Base-by-base conservation (phyloP, 208 protist genomes). In the Endotrypanum monterogeii region DNA sequence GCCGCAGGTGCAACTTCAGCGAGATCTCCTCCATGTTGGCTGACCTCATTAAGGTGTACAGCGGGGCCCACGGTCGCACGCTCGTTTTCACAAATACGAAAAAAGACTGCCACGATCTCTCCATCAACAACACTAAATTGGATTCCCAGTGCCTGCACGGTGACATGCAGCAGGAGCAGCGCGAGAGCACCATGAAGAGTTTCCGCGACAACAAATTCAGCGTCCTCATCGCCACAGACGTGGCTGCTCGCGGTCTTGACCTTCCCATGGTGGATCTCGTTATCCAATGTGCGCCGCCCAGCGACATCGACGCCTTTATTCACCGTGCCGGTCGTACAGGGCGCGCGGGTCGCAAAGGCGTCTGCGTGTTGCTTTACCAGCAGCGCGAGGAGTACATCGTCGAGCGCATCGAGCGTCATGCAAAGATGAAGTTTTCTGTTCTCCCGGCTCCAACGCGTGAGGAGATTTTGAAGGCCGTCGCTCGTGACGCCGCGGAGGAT, bases 311-410 rank as follows among this genome's bases (percentile, higher is more conserved):
- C 72, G 88, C 89, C 66, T 99, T 99, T 79, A 94, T 99, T 60
- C 98, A 99, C 87, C 89, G 98, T 48, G 93, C 93, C 50, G 98
- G 98, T 18, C 84, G 98, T 75, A 99, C 98, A 0, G 98, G 98
- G 25, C 89, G 98, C 67, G 98, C 98, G 23, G 94, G 94, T 25
- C 85, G 94, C 35, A 94, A 92, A 58, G 94, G 94, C 56, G 90
- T 97, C 18, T 97, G 94, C 73, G 92, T 97, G 69, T 77, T 96
- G 67, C 84, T 97, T 20, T 93, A 97, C 82, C 85, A 94, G 73
- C 86, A 83, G 32, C 86, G 88, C 56, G 90, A 95, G 75, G 90
- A 96, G 86, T 94, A 94, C 79, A 76, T 95, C 66, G 90, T 97
- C 63, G 89, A 96, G 76, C 87, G 88, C 66, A 97, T 97, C 79